A percentile compares a stretch with the other conserved stretches of the same genome.
These are phyloP conservation scores for Talaromyces sp. DNA, from an alignment of 2,329 filamentous ascomycete genomes.

Conservation along the genomic window DNA sequence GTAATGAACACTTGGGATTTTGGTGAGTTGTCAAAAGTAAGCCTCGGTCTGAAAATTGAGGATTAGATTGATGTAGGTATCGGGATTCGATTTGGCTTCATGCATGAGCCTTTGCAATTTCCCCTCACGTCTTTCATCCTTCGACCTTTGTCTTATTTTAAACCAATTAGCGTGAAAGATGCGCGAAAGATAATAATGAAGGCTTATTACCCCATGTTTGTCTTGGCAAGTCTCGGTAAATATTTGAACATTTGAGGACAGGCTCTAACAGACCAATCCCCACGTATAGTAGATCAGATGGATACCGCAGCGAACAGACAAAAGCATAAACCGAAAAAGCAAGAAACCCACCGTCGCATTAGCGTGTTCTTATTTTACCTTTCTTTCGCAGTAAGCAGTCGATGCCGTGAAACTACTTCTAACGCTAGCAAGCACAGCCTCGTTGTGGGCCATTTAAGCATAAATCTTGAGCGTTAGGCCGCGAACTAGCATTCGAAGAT, in stretches of 20 bases:
- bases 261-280: no score
- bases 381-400: neutral
- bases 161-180: no score
- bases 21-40: neutral
- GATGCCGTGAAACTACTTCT: conserved; percentile 13
- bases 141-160: neutral
- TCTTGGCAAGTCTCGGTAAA: neutral
- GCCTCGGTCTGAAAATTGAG: conserved; percentile 6
- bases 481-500: conserved; percentile 10
- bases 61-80: neutral
- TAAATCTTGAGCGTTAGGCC: conserved; percentile 18
- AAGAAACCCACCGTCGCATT: neutral
- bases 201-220: no score
- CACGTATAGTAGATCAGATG: no score
- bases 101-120: neutral
- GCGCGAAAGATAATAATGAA: no score
- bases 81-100: neutral
- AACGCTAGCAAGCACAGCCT: conserved; percentile 12
- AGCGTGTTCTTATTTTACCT: conserved; percentile 9
- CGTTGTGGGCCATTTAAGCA: conserved; percentile 20
- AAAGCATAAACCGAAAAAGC: neutral
- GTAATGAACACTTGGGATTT: conserved; percentile 1
- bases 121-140: neutral
- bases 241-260: neutral
- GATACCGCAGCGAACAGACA: neutral